A percentile compares a stretch with the other conserved stretches of the same genome.
These are phyloP conservation scores for Hypomontagnella monticulosa DNA, from an alignment of 495 filamentous ascomycete genomes.

Conservation along the genomic window DNA sequence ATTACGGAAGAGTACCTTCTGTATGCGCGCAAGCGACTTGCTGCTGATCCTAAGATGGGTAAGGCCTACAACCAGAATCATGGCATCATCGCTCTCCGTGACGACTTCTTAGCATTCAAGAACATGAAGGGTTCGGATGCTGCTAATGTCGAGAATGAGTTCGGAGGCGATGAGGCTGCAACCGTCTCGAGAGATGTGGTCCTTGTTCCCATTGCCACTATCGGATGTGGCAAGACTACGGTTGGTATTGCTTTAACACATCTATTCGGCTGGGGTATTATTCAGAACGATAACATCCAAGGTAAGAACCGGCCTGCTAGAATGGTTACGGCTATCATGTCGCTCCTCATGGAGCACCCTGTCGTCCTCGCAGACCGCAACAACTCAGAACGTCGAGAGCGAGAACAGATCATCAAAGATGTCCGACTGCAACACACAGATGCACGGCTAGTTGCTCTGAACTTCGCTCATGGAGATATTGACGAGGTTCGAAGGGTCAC, in stretches of 20 bases:
- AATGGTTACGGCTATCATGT: slow-evolving; percentile 74
- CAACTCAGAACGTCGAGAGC: slow-evolving; percentile 88
- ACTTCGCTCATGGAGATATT: slow-evolving; percentile 83
- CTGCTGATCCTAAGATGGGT: slow-evolving; percentile 67
- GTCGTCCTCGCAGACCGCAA: slow-evolving; percentile 94
- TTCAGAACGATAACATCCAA: slow-evolving; percentile 97
- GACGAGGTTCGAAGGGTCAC: slow-evolving; percentile 78
- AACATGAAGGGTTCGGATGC: slow-evolving; percentile 85
- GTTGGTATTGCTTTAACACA: slow-evolving; percentile 82
- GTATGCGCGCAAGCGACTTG: slow-evolving; percentile 79
- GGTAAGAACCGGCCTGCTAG: slow-evolving; percentile 75
- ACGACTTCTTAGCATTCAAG: slow-evolving; percentile 82
- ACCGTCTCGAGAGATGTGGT: slow-evolving; percentile 72
- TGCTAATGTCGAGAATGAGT: slow-evolving; percentile 53
- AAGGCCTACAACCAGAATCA: slow-evolving; percentile 84
- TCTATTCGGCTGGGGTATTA: slow-evolving; percentile 91
- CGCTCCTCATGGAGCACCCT: slow-evolving; percentile 64
- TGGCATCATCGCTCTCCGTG: slow-evolving; percentile 91
- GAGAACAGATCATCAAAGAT: slow-evolving; percentile 86
- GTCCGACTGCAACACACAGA: slow-evolving; percentile 66
- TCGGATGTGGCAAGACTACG: slow-evolving; percentile 97
- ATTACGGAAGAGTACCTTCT: slow-evolving; percentile 91
- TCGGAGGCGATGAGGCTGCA: slow-evolving; percentile 37
- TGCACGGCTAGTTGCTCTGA: slow-evolving; percentile 84
- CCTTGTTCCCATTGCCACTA: slow-evolving; percentile 85